These are phyloP conservation scores for Nicotiana tabacum DNA, from an alignment of 257 asterid species.

Conservation along the genomic window DNA sequence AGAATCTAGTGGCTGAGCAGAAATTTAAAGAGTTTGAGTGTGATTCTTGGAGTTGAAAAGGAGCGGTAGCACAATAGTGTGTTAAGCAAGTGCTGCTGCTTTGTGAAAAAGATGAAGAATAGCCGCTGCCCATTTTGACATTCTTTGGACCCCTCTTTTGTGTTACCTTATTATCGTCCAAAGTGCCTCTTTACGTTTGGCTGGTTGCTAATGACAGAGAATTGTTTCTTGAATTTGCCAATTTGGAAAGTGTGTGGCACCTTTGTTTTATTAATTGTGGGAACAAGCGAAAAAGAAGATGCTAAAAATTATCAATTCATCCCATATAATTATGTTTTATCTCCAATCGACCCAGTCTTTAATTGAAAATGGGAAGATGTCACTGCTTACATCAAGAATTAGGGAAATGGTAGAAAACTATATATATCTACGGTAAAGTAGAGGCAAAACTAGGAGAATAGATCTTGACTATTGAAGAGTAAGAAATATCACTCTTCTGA, in stretches of 20 bases:
- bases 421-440: too few relatives aligned
- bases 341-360: not conserved
- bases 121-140: slow-evolving; percentile 27
- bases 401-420: too few relatives aligned
- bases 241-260: not conserved
- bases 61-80: not conserved
- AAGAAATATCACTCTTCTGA: too few relatives aligned
- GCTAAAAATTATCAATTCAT: not conserved
- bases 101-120: slow-evolving; percentile 16
- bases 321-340: not conserved
- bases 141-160: not conserved
- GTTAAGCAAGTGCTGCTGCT: not conserved
- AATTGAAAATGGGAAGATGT: not conserved
- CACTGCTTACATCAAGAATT: not conserved
- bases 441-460: too few relatives aligned
- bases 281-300: not conserved
- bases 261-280: not conserved
- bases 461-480: too few relatives aligned
- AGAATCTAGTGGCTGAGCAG: slow-evolving; percentile 6
- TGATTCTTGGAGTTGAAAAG: slow-evolving; percentile 15
- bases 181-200: not conserved
- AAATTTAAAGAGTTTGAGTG: slow-evolving; percentile 9
- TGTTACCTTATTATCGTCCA: not conserved
- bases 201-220: too few relatives aligned
- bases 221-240: not conserved